Conservation (phyloP, 73 alveolate species). For the Paramecium sonneborni region DNA sequence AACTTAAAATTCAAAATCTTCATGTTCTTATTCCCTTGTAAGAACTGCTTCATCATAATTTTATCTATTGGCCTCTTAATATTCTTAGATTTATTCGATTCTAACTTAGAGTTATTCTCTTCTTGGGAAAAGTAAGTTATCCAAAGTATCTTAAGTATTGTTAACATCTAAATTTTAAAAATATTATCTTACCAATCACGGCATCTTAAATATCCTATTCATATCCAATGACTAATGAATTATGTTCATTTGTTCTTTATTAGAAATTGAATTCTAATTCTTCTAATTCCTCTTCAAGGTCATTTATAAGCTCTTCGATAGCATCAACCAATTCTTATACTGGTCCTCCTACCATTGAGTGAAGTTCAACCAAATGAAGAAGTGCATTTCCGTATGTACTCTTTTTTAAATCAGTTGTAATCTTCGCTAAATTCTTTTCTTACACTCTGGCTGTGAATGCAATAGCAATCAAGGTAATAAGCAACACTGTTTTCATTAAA, state of each 20-base stretch:
- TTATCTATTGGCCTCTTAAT: constrained; percentile 49
- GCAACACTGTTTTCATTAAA: constrained; percentile 37
- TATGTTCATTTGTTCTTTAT: constrained; percentile 36
- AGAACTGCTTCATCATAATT: constrained; percentile 38
- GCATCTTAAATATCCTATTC: constrained; percentile 57
- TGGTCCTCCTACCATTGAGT: constrained; percentile 53
- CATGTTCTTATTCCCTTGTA: constrained; percentile 47
- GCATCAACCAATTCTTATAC: constrained; percentile 54
- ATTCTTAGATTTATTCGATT: constrained; percentile 29
- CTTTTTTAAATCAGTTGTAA: background rate
- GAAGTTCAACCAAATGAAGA: constrained; percentile 47
- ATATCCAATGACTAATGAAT: constrained; percentile 37
- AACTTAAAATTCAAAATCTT: constrained; percentile 28
- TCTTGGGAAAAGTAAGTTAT: constrained; percentile 62
- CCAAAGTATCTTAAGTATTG: constrained; percentile 46
- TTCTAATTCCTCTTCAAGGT: constrained; percentile 12
- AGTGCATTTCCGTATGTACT: constrained; percentile 34
- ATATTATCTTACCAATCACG: background rate
- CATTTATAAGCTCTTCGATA: constrained; percentile 38
- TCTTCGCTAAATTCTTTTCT: constrained; percentile 21
- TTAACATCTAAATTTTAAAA: constrained; percentile 2
- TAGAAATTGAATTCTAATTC: constrained; percentile 30
- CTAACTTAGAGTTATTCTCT: constrained; percentile 35
- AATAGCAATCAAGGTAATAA: background rate
- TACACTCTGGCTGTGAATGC: constrained; percentile 47